phyloP scores from a whole-genome alignment of 805 yeast genomes.

The Kuraishia piskuri region DNA sequence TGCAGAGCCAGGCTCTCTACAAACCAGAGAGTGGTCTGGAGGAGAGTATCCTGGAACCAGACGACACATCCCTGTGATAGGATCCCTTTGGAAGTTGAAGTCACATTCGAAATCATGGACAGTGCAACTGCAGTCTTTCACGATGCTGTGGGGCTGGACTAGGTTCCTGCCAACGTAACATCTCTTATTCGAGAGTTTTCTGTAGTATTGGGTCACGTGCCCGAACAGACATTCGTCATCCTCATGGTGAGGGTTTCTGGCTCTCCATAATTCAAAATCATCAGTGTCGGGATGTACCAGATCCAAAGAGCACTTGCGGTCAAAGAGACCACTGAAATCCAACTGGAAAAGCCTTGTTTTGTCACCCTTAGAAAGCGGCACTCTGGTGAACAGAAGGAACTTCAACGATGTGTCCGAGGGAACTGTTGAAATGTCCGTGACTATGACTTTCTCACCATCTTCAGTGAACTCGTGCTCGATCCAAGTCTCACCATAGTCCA shows the following conservation, averaged over 20 bases:
- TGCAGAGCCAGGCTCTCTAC: conserved; percentile 44
- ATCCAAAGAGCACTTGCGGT: conserved; percentile 41
- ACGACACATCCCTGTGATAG: conserved; percentile 63
- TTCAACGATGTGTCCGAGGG: conserved; percentile 80
- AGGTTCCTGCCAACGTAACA: conserved; percentile 60
- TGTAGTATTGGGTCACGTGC: conserved; percentile 49
- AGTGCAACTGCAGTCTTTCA: conserved; percentile 71
- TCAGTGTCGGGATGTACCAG: conserved; percentile 31
- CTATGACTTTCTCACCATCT: conserved; percentile 33
- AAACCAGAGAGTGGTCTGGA: conserved; percentile 52
- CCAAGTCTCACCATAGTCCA: conserved; percentile 79
- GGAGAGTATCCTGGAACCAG: conserved; percentile 64
- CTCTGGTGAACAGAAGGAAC: conserved; percentile 55
- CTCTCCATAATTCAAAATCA: conserved; percentile 58
- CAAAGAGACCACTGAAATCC: conserved; percentile 44
- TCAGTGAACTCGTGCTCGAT: conserved; percentile 52
- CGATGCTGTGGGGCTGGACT: conserved; percentile 43
- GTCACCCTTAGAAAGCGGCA: conserved; percentile 37
- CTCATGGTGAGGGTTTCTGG: conserved; percentile 43
- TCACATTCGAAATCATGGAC: conserved; percentile 89
- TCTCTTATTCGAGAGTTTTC: conserved; percentile 52
- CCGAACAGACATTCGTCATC: conserved; percentile 57
- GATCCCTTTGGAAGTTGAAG: conserved; percentile 59
- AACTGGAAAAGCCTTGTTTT: conserved; percentile 43
- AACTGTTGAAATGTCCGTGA: conserved; percentile 72